Conservation (phyloP, 2,329 filamentous ascomycete species). For the Aspergillus sp. region DNA sequence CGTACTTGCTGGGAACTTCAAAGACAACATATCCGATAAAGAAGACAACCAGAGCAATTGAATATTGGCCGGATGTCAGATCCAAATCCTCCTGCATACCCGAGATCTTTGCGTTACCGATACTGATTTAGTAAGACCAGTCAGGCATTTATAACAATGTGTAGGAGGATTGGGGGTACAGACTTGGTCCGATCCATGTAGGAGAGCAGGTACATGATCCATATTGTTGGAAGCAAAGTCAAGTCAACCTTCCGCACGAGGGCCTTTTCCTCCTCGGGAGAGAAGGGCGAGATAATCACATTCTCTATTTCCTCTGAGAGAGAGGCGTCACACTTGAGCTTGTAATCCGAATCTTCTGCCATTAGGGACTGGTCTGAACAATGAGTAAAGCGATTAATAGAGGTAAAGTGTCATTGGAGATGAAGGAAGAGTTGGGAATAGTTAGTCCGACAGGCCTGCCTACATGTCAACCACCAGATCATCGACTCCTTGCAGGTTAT, state of each 20-base stretch:
- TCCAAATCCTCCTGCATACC: constrained; percentile 25
- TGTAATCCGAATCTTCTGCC: neutral
- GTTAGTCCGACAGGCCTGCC: neutral
- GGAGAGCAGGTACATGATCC: constrained; percentile 53
- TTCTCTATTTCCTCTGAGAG: neutral
- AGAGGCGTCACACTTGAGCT: neutral
- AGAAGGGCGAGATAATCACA: neutral
- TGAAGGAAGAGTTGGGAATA: neutral
- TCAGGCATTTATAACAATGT: neutral
- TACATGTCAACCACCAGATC: neutral
- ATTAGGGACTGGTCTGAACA: neutral
- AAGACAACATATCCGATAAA: constrained; percentile 57
- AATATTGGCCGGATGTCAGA: constrained; percentile 48
- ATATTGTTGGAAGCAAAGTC: constrained; percentile 50
- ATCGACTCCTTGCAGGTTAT: neutral
- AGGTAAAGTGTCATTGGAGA: neutral
- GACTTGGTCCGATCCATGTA: constrained; percentile 40
- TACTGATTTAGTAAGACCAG: constrained; percentile 9
- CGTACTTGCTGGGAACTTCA: constrained; percentile 55
- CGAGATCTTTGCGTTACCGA: constrained; percentile 30
- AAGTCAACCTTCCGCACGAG: constrained; percentile 50
- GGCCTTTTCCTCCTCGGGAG: constrained; percentile 43
- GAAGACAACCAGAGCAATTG: constrained; percentile 55
- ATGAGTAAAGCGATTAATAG: neutral
- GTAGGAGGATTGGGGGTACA: neutral